Conservation (phyloP, 345 rosid genomes). For the Eucalyptus cloeziana region DNA sequence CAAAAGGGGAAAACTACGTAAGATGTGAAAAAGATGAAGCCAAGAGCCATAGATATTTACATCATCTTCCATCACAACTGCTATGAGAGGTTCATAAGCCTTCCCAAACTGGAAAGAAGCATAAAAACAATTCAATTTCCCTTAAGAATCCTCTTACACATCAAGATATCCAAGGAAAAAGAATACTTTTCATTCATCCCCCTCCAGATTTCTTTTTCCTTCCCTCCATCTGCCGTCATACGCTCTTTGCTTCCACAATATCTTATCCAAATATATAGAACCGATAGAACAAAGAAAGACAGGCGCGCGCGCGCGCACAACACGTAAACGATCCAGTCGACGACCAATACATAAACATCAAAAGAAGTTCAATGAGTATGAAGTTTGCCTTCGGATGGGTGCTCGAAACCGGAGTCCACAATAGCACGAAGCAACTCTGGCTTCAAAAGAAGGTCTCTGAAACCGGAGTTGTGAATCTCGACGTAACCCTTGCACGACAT, state of each 20-base stretch:
- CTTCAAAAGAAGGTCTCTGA: slow-evolving; percentile 98
- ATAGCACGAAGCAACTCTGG: slow-evolving; percentile 98
- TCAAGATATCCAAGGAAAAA: background rate
- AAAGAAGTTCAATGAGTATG: background rate
- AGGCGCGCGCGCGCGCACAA: background rate
- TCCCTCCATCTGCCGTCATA: fast-evolving
- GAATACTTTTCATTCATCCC: background rate
- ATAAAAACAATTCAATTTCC: background rate
- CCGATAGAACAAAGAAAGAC: background rate
- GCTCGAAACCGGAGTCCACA: slow-evolving; percentile 98
- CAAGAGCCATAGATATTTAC: background rate
- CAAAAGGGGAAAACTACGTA: background rate
- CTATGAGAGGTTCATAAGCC: background rate
- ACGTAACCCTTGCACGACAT: slow-evolving; percentile 62
- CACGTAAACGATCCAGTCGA: background rate
- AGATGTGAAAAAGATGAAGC: background rate
- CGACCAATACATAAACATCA: background rate
- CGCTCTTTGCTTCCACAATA: background rate
- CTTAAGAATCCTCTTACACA: background rate
- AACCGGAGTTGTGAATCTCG: slow-evolving; percentile 98
- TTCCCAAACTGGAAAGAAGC: background rate
- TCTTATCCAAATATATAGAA: background rate
- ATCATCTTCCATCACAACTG: background rate
- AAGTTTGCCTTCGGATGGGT: slow-evolving; percentile 87
- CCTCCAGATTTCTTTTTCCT: background rate